Percentiles rank a stretch among this genome's conserved stretches.
phyloP scores from a whole-genome alignment of 1,139 yeast genomes.

The Lodderomyces theae region DNA sequence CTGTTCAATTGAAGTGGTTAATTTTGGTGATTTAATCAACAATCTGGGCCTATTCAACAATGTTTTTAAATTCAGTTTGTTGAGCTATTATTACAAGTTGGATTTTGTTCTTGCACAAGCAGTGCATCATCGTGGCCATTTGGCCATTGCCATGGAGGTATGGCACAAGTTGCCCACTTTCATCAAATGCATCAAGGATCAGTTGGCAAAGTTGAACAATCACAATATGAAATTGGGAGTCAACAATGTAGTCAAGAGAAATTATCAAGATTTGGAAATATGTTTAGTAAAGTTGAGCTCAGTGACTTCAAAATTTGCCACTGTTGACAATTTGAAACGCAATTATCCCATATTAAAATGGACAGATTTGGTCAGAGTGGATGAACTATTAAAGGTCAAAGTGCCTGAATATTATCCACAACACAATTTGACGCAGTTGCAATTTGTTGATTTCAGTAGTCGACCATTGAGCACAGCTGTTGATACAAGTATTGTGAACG shows the following conservation, averaged over 20 bases:
- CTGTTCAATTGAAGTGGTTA: conserved; percentile 16
- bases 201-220: conserved; percentile 7
- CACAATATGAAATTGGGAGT: not conserved
- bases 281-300: conserved; percentile 14
- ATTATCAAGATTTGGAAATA: conserved; percentile 13
- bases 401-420: conserved; percentile 12
- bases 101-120: conserved; percentile 8
- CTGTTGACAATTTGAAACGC: conserved; percentile 12
- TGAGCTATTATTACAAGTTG: conserved; percentile 13
- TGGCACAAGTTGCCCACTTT: conserved; percentile 15
- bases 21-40: conserved; percentile 19
- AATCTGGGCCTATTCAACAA: conserved; percentile 10
- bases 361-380: conserved; percentile 12
- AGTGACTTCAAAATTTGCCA: conserved; percentile 12
- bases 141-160: conserved; percentile 14
- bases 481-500: not conserved
- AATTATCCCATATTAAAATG: conserved; percentile 8
- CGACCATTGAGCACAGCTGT: conserved; percentile 11
- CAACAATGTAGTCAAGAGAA: conserved; percentile 3
- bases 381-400: conserved; percentile 10
- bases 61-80: conserved; percentile 12
- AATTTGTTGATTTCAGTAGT: conserved; percentile 12
- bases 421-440: not conserved
- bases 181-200: conserved; percentile 14
- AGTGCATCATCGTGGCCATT: conserved; percentile 9